These are phyloP conservation scores for Metarhizium guizhouense DNA, from an alignment of 2,329 filamentous ascomycete genomes.

Conservation along the genomic window DNA sequence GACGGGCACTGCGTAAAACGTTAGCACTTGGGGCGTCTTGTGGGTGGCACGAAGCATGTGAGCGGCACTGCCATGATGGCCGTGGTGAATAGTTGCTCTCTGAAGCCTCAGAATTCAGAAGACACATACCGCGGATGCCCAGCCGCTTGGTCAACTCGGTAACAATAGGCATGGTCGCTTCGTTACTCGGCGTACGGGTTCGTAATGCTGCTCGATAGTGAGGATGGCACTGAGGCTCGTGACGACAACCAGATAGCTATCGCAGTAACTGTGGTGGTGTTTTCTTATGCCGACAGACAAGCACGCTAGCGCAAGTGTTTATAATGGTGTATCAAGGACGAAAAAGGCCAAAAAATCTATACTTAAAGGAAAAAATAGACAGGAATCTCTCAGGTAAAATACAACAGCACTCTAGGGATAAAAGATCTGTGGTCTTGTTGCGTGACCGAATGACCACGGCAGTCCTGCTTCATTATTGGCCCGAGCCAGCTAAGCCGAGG, in stretches of 20 bases:
- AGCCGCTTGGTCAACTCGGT: constrained; percentile 49
- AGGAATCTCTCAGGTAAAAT: too few species aligned
- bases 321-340: neutral
- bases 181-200: neutral
- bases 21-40: neutral
- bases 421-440: too few species aligned
- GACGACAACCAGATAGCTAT: neutral
- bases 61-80: too few species aligned
- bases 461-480: neutral
- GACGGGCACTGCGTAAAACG: constrained; percentile 52
- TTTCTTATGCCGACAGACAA: neutral
- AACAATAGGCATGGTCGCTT: constrained; percentile 42
- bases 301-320: neutral
- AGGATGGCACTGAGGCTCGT: neutral
- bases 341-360: neutral
- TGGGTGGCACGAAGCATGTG: neutral
- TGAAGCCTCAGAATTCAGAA: neutral
- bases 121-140: constrained; percentile 40
- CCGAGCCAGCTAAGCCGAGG: neutral
- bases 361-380: neutral
- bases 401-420: too few species aligned
- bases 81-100: neutral
- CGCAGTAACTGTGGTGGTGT: neutral
- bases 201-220: neutral
- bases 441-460: neutral